Evolutionary conservation across 1,139 yeast genomes (phyloP).

Genomic region (Maudiozyma humilis): DNA sequence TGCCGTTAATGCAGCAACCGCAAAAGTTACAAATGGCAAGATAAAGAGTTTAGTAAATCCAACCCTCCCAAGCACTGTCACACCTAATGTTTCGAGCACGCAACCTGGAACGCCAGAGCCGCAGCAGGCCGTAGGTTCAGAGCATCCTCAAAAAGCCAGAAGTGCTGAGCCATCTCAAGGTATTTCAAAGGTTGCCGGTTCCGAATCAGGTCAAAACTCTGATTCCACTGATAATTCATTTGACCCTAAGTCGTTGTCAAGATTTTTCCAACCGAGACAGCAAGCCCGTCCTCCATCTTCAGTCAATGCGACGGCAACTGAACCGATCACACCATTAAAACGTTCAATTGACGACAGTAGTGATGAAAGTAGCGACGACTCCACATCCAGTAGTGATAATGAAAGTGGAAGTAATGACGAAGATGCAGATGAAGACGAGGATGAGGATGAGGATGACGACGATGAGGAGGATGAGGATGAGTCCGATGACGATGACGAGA

Average conservation of each 20-base stretch:
- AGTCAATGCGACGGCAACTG: constrained; percentile 9
- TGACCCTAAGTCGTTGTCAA: constrained; percentile 31
- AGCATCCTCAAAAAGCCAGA: neutral
- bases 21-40: constrained; percentile 46
- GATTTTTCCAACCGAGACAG: constrained; percentile 32
- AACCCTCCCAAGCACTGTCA: constrained; percentile 10
- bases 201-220: neutral
- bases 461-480: constrained; percentile 6
- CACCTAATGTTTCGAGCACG: constrained; percentile 9
- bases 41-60: constrained; percentile 33
- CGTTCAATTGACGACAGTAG: constrained; percentile 17
- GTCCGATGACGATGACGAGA: constrained; percentile 4
- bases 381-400: constrained; percentile 6
- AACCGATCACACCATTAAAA: constrained; percentile 18
- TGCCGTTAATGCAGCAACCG: constrained; percentile 72
- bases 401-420: constrained; percentile 5
- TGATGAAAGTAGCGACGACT: constrained; percentile 6
- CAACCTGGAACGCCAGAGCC: constrained; percentile 5
- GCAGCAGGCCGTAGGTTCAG: neutral
- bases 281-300: constrained; percentile 13
- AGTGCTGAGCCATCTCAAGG: neutral
- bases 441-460: constrained; percentile 6
- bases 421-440: constrained; percentile 6
- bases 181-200: neutral
- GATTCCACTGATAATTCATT: constrained; percentile 18